Evolutionary conservation across 495 filamentous ascomycete genomes (phyloP).

Genomic region (Corynascus novoguineensis): DNA sequence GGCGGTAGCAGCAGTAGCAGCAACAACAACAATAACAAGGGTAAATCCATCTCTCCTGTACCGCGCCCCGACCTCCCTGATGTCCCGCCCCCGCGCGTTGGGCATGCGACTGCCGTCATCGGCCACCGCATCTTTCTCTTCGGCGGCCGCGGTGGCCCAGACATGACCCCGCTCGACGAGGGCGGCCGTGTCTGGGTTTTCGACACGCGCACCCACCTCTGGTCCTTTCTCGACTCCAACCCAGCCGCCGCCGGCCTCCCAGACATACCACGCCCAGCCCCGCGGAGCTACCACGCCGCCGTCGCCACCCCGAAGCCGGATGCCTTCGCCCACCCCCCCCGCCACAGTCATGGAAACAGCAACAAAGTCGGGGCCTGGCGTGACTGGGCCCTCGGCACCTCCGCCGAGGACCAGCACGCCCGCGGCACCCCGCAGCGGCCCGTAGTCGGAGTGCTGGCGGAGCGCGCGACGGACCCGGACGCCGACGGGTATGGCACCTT

Average conservation of each 20-base stretch:
- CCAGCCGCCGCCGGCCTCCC: conserved; percentile 30
- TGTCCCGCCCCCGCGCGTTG: conserved; percentile 48
- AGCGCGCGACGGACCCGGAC: conserved; percentile 41
- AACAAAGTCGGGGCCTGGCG: conserved; percentile 29
- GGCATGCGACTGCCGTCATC: conserved; percentile 54
- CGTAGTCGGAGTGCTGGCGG: conserved; percentile 43
- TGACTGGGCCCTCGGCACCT: conserved; percentile 41
- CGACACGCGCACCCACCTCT: conserved; percentile 50
- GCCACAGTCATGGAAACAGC: background rate
- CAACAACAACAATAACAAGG: conserved; percentile 17
- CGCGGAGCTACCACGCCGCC: conserved; percentile 46
- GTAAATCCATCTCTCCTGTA: conserved; percentile 18
- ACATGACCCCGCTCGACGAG: conserved; percentile 50
- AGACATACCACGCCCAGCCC: conserved; percentile 21
- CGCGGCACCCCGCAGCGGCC: conserved; percentile 44
- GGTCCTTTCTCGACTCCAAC: conserved; percentile 49
- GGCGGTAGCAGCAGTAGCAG: no score
- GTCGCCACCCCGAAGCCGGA: conserved; percentile 45
- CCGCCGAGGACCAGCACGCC: conserved; percentile 32
- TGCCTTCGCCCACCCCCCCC: conserved; percentile 22
- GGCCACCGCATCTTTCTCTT: conserved; percentile 59
- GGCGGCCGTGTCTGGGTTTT: conserved; percentile 63
- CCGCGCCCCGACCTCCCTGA: conserved; percentile 18
- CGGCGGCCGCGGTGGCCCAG: conserved; percentile 49
- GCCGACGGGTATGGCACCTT: conserved; percentile 51